Conservation (phyloP, 176 grass and related monocot genomes). For the Oryza longistaminata region DNA sequence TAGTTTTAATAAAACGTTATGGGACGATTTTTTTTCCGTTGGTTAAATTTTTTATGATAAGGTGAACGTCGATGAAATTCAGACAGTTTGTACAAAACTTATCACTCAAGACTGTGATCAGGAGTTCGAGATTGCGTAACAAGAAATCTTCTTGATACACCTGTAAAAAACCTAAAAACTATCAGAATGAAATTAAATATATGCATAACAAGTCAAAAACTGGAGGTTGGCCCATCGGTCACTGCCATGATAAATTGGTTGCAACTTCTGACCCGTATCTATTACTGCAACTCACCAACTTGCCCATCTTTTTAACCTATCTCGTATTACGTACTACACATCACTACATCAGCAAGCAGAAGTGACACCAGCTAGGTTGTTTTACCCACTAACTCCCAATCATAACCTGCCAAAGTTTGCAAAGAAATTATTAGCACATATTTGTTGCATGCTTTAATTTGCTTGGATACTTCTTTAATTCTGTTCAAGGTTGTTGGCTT, state of each 20-base stretch:
- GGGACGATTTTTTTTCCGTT: too few species aligned
- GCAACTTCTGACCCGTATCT: constrained; percentile 36
- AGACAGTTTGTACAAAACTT: neutral
- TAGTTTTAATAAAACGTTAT: too few species aligned
- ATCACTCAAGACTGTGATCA: too few species aligned
- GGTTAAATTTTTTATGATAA: too few species aligned
- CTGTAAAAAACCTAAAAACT: neutral
- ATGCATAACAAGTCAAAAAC: neutral
- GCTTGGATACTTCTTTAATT: neutral
- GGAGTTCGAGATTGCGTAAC: neutral
- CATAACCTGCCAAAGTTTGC: neutral
- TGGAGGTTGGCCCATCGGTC: neutral
- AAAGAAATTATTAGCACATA: neutral
- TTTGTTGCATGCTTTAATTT: neutral
- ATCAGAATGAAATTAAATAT: neutral
- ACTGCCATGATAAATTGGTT: constrained; percentile 36
- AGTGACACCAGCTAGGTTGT: neutral
- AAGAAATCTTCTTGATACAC: neutral
- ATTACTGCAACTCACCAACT: constrained; percentile 26
- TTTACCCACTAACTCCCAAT: neutral
- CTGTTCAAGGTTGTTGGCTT: neutral
- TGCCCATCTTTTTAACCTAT: neutral
- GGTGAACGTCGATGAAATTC: neutral
- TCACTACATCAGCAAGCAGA: neutral
- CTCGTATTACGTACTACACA: neutral